Evolutionary conservation across 2,329 filamentous ascomycete genomes (phyloP).

Genomic region (Chaetomium sp.): DNA sequence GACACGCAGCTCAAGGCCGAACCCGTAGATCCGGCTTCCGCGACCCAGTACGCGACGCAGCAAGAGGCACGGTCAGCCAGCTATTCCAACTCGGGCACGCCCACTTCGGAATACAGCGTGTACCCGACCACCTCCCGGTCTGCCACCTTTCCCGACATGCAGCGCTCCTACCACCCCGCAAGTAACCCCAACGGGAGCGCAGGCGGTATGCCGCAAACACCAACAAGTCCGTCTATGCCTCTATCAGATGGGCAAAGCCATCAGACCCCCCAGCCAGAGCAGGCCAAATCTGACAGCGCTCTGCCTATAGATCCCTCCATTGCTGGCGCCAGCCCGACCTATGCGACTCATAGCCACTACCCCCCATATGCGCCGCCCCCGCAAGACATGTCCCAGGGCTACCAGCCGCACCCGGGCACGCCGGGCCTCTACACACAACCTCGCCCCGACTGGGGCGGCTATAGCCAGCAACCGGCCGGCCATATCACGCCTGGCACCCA

Average conservation of each 20-base stretch:
- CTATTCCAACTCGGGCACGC: constrained; percentile 73
- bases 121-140: constrained; percentile 72
- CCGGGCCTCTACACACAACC: constrained; percentile 60
- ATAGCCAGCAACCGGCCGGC: constrained; percentile 48
- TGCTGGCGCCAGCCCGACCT: constrained; percentile 85
- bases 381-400: constrained; percentile 80
- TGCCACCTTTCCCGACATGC: constrained; percentile 77
- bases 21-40: constrained; percentile 84
- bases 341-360: constrained; percentile 67
- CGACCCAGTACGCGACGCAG: constrained; percentile 79
- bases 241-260: constrained; percentile 74
- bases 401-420: constrained; percentile 50
- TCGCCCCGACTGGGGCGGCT: constrained; percentile 69
- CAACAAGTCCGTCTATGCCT: constrained; percentile 96
- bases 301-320: constrained; percentile 99
- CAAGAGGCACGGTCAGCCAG: constrained; percentile 68
- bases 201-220: constrained; percentile 91
- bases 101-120: constrained; percentile 81
- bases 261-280: constrained; percentile 59
- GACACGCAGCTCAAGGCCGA: constrained; percentile 77
- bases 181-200: constrained; percentile 64
- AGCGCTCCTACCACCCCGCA: constrained; percentile 75
- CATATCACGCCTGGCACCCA: constrained; percentile 47
- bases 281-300: constrained; percentile 90
- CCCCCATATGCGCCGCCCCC: constrained; percentile 78